Base-by-base conservation (phyloP, 2,329 filamentous ascomycete genomes). In the Colletotrichum sp. region DNA sequence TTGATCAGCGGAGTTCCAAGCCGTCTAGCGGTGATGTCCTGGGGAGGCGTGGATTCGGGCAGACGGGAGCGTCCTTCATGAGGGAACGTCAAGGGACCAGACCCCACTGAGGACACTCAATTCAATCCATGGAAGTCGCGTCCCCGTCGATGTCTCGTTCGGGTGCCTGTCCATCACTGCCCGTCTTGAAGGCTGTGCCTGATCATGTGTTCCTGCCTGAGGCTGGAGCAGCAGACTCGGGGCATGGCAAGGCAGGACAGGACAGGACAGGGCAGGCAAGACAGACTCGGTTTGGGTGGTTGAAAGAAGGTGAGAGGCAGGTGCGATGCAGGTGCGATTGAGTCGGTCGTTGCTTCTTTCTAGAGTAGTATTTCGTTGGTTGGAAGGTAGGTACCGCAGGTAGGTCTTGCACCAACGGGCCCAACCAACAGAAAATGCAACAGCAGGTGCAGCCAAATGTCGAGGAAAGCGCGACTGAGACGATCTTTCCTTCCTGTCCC, bases 1-100 rank as follows among this genome's bases (percentile, higher is more conserved):
- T 61, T 76, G 74, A 76, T 76, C 74, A 65, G 74, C 70, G 71
- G 70, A 69, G 64, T 57, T 36, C 66, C 52, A 61, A 12, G 13
- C 55, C 39, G n/a, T 64, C 32, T 71, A 69, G 39, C 25, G 68
- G 62, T 61, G 36, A 61, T 71, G 30, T 39, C 25, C 68, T 27
- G 61, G 72, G 27, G 34, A 49, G 39, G 39, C 39, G 19, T 49
- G 39, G 19, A 49, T n/a, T 49, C 39, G 39, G 39, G 39, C 39
- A 49, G 39, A 49, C 39, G 39, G 39, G 39, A 49, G 39, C 39
- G 39, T 49, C 39, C 39, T 49, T 49, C 9, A 49, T 49, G 39
- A 49, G 39, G 57, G 27, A 61, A 32, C 57, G 16, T 32, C 30
- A 61, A 63, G 59, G 59, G 59, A 63, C 59, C 59, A 36, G 15